These are phyloP conservation scores for Rhizopogon roseolus DNA, from an alignment of 768 basidiomycete genomes.

Conservation along the genomic window DNA sequence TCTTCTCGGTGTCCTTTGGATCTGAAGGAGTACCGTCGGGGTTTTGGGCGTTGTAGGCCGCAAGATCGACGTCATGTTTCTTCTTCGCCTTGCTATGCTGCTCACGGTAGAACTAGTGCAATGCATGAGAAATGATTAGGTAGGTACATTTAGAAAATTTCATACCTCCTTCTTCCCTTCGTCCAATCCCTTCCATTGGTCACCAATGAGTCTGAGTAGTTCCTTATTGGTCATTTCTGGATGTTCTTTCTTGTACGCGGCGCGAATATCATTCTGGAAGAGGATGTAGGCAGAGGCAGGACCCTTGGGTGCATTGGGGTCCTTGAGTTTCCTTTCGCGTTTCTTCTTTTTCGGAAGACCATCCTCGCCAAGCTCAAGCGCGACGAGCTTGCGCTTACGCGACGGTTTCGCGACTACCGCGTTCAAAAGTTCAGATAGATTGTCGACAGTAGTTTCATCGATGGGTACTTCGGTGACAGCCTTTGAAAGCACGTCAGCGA, in stretches of 20 bases:
- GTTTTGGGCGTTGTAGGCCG: constrained; percentile 56
- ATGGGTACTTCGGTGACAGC: constrained; percentile 36
- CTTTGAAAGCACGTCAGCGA: constrained; percentile 57
- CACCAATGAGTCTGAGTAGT: constrained; percentile 64
- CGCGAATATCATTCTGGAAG: constrained; percentile 89
- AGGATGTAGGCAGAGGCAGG: constrained; percentile 91
- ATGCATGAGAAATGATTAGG: background rate
- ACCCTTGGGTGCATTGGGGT: constrained; percentile 92
- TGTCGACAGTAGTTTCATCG: constrained; percentile 19
- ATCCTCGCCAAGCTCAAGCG: constrained; percentile 31
- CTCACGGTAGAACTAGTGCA: constrained; percentile 25
- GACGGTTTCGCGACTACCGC: constrained; percentile 23
- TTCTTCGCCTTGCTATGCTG: constrained; percentile 56
- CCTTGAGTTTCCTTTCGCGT: constrained; percentile 61
- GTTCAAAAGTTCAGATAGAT: constrained; percentile 23
- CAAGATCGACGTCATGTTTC: constrained; percentile 59
- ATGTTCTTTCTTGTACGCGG: constrained; percentile 59
- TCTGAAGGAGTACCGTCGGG: constrained; percentile 44
- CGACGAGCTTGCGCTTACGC: constrained; percentile 49
- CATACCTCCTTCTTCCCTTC: constrained; percentile 72
- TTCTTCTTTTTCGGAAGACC: constrained; percentile 29
- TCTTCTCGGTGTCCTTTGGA: constrained; percentile 34
- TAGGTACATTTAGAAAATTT: constrained; percentile 1
- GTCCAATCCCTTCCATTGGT: constrained; percentile 67
- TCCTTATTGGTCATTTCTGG: constrained; percentile 68